Percentiles rank a stretch among this genome's conserved stretches.
These are phyloP conservation scores for Ogataea corticis DNA, from an alignment of 805 yeast species.

Conservation along the genomic window DNA sequence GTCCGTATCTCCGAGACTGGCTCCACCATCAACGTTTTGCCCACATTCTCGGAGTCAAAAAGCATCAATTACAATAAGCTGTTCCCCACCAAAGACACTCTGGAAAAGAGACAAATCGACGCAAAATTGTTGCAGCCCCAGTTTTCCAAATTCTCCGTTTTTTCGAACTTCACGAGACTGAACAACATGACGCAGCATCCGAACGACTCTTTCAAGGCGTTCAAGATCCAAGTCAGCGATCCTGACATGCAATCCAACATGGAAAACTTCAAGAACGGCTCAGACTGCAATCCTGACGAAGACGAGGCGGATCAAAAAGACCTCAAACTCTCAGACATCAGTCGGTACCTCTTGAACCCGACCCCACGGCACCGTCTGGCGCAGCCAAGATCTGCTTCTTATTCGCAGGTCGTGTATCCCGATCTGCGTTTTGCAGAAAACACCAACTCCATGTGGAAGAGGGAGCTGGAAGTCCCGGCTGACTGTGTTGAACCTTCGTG, in stretches of 20 bases:
- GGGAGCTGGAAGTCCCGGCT: constrained; percentile 3
- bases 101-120: constrained; percentile 12
- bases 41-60: constrained; percentile 23
- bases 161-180: constrained; percentile 15
- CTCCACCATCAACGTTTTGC: constrained; percentile 31
- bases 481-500: constrained; percentile 12
- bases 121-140: constrained; percentile 14
- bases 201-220: constrained; percentile 17
- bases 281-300: constrained; percentile 11
- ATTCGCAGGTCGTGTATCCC: constrained; percentile 27
- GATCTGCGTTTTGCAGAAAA: constrained; percentile 3
- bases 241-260: constrained; percentile 20
- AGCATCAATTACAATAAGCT: constrained; percentile 20
- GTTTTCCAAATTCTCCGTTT: constrained; percentile 18
- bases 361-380: not conserved
- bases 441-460: constrained; percentile 1
- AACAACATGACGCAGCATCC: constrained; percentile 3
- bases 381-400: constrained; percentile 15
- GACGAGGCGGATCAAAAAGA: constrained; percentile 9
- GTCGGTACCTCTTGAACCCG: constrained; percentile 3
- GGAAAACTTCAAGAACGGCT: constrained; percentile 21
- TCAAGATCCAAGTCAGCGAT: constrained; percentile 30
- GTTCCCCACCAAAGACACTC: constrained; percentile 5
- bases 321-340: constrained; percentile 9
- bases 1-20: constrained; percentile 36